phyloP scores from a whole-genome alignment of 2,329 filamentous ascomycete species.

The Paraphaeosphaeria sporulosa region DNA sequence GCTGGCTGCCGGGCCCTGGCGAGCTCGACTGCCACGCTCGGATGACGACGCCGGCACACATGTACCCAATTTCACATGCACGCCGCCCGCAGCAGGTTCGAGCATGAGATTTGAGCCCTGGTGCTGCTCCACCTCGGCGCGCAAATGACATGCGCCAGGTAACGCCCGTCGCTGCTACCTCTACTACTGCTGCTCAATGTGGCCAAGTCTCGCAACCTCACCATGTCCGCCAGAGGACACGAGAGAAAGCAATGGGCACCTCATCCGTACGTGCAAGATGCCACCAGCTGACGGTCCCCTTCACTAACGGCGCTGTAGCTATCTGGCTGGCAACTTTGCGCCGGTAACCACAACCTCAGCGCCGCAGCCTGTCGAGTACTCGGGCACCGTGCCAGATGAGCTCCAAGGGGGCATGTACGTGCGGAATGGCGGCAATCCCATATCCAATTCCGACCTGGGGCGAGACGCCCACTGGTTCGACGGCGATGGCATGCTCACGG shows the following conservation, averaged over 20 bases:
- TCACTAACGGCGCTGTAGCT: conserved; percentile 48
- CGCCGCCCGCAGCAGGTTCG: not conserved
- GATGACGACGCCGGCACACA: not conserved
- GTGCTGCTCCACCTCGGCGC: not conserved
- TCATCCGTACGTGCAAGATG: conserved; percentile 49
- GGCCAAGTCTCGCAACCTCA: conserved; percentile 18
- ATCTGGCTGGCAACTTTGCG: conserved; percentile 74
- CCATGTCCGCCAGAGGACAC: conserved; percentile 33
- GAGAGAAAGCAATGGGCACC: conserved; percentile 30
- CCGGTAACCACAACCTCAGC: conserved; percentile 65
- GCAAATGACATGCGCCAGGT: not conserved
- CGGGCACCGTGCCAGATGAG: conserved; percentile 68
- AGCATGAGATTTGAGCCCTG: conserved; percentile 10
- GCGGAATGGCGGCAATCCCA: conserved; percentile 74
- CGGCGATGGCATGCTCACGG: conserved; percentile 76
- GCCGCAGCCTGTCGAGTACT: conserved; percentile 65
- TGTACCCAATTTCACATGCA: not conserved
- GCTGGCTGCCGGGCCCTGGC: not conserved
- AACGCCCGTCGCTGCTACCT: conserved; percentile 1
- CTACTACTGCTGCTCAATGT: conserved; percentile 19
- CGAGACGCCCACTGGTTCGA: conserved; percentile 78
- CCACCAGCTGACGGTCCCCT: not conserved
- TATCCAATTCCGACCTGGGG: conserved; percentile 66
- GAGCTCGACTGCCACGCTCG: not conserved
- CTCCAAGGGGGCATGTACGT: conserved; percentile 74